Base-by-base conservation (phyloP, 106 monocot genomes). In the Hemerocallis citrina region DNA sequence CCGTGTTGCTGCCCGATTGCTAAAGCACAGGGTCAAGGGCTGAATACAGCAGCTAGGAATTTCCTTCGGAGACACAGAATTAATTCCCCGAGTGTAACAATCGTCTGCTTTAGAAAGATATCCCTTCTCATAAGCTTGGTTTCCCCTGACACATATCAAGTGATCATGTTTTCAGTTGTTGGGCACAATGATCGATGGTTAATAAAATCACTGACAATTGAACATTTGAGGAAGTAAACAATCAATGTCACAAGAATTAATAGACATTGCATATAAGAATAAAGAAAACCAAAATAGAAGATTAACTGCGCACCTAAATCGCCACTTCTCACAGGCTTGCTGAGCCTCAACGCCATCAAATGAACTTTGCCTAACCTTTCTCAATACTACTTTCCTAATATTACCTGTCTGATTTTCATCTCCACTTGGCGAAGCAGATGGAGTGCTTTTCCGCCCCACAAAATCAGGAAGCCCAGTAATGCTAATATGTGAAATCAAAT, bases 91-190 rank as follows among this genome's bases (percentile, higher is more conserved):
- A 30, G 87, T 88, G 51, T 98, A 98, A 64, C 78, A 88, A 33
- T 92, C 92, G 58, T 98, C 92, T n/a, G 98, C 98, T 68, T 92
- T 92, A 39, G 66, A 55, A 8, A 92, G 52, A 48, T 75, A 19
- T 31, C 98, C 98, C 58, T 80, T 77, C 47, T 79, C 70, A 78
- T 98, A 98, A 35, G 92, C 88, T 72, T 82, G 77, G 40, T 98
- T 98, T 9, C 98, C 98, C 84, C 98, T 93, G 62, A 57, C 58
- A n/a, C n/a, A n/a, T n/a, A n/a, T n/a, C n/a, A n/a, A n/a, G n/a
- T n/a, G n/a, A n/a, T n/a, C n/a, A n/a, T n/a, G n/a, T n/a, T n/a
- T n/a, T n/a, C 34, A 45, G 21, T 29, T 45, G 39, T 24, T 47
- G 31, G 9, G 6, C n/a, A 24, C n/a, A 43, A 0, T 43, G 41